phyloP scores from a whole-genome alignment of 2,329 filamentous ascomycete genomes.

The Botrytis elliptica region DNA sequence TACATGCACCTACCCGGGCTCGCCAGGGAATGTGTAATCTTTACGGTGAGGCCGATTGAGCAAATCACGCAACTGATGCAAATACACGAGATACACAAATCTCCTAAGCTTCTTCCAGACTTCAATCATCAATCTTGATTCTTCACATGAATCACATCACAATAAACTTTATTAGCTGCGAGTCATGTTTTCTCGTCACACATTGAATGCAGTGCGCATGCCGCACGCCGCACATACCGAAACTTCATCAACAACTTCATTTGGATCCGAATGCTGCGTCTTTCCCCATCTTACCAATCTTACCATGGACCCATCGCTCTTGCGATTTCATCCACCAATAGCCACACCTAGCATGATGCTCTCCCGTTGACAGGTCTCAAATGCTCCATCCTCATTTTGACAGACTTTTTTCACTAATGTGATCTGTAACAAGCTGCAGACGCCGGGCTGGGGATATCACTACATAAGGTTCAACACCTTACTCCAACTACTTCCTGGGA shows the following conservation, averaged over 20 bases:
- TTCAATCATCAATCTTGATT: not conserved
- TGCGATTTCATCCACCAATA: not conserved
- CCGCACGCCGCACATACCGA: not conserved
- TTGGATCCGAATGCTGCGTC: not conserved
- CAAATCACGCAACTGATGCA: not conserved
- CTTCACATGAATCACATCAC: not conserved
- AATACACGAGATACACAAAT: conserved; percentile 6
- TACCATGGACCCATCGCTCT: not conserved
- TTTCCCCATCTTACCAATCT: not conserved
- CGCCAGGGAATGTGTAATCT: not conserved
- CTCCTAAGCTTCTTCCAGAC: not conserved
- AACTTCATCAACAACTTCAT: not conserved
- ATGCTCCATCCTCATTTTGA: conserved; percentile 8
- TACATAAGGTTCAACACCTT: conserved; percentile 10
- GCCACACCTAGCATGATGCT: not conserved
- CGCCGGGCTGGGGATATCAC: not conserved
- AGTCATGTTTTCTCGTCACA: conserved; percentile 7
- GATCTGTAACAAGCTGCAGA: conserved; percentile 2
- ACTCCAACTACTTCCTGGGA: not conserved
- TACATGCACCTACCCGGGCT: conserved; percentile 11
- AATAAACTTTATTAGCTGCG: not conserved
- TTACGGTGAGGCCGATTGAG: not conserved
- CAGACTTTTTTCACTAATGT: not conserved
- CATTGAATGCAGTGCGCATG: not conserved
- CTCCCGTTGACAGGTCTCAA: not conserved